Base-by-base conservation (phyloP, 352 stramenopile species). In the Phytophthora europaea region DNA sequence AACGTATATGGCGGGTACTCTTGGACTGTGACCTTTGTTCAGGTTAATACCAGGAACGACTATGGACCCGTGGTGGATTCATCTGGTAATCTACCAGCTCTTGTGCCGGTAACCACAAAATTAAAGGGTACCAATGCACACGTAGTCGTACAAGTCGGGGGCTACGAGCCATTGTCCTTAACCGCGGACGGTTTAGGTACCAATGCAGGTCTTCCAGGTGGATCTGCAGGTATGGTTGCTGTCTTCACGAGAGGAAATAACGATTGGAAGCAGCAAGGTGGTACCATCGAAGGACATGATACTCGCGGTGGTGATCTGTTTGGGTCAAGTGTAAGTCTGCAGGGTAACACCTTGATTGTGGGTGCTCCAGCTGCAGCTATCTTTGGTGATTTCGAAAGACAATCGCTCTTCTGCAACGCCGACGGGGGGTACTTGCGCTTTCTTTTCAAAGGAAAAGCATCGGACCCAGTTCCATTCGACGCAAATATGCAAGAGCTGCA, bases 1-100 rank as follows among this genome's bases (percentile, higher is more conserved):
- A 95, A 97, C 50, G 52, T 51, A 3, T 92, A 80, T 52, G 90
- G 88, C 16, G 88, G 88, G 13, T 96, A 95, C 67, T 87, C 90
- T n/a, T 96, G 90, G 90, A 93, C 85, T 0, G 68, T 96, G 40
- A 96, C 90, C 13, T 96, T 96, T 61, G 40, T 93, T 3, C 71
- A 92, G 57, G 83, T 96, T 8, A 95, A 94, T 72, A 88, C 85
- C 13, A 89, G 79, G 56, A 94, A 92, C 45, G 73, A 88, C 15
- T 95, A 93, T 40, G 90, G 88, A 0, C 80, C 88, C 0, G 79
- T 95, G 13, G 38, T 89, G 9, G 88, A 94, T 53, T 87, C 76
- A 1, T 89, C 88, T 0, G 88, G 87, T 2, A 94, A 89, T 31
- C 38, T 95, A 43, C 88, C 89, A n/a, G 78, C 83, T 3, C 62